Evolutionary conservation across 352 stramenopile genomes (phyloP).

Genomic region (Globisporangium cederbergense): DNA sequence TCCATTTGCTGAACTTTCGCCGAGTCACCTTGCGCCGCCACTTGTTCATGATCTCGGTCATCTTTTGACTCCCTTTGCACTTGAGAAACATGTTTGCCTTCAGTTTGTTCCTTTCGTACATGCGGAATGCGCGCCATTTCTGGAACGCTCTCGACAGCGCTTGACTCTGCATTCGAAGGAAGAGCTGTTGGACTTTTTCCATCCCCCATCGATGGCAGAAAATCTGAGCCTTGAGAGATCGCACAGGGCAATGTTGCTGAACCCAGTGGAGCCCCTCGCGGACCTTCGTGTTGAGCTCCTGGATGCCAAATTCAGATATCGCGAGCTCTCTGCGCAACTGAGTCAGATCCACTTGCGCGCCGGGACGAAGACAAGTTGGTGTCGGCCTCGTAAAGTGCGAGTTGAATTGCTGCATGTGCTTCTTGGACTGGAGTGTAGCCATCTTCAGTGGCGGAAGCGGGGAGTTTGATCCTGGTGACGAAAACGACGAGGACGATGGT

Average conservation of each 20-base stretch:
- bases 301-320: conserved; percentile 72
- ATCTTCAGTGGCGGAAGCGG: conserved; percentile 62
- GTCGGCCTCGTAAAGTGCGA: conserved; percentile 46
- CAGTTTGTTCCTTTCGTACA: conserved; percentile 75
- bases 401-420: conserved; percentile 43
- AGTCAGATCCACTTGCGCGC: conserved; percentile 43
- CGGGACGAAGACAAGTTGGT: conserved; percentile 52
- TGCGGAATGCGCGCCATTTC: conserved; percentile 66
- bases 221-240: conserved; percentile 74
- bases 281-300: conserved; percentile 68
- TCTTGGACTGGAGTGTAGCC: conserved; percentile 38
- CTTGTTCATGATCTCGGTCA: conserved; percentile 61
- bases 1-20: conserved; percentile 49
- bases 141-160: conserved; percentile 60
- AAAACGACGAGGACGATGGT: conserved; percentile 1
- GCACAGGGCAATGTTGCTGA: conserved; percentile 79
- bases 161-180: conserved; percentile 63
- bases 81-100: conserved; percentile 81
- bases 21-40: conserved; percentile 54
- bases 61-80: conserved; percentile 73
- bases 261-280: conserved; percentile 85
- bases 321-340: conserved; percentile 73
- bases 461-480: conserved; percentile 15
- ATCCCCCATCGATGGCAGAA: conserved; percentile 85
- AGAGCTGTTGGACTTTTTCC: conserved; percentile 78